Base-by-base conservation (phyloP, 768 basidiomycete genomes). In the Daedaleopsis nitida region DNA sequence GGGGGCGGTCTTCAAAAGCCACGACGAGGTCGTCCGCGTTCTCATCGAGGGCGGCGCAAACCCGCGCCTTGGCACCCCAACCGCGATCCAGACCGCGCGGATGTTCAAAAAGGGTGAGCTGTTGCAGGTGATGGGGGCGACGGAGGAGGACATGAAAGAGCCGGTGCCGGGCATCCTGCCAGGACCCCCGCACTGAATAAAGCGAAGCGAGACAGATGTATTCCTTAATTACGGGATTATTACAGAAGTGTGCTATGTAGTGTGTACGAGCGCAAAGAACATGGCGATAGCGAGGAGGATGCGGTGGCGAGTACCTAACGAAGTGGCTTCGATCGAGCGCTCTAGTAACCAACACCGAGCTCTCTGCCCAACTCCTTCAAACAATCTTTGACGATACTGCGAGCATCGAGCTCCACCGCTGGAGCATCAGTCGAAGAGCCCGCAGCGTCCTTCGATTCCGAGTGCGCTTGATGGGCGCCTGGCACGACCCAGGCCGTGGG, bases 1-100 rank as follows among this genome's bases (percentile, higher is more conserved):
- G 8, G 91, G 91, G 3, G 90, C 87, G 0, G 83, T 92, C 0
- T 93, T 91, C 77, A 92, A 92, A 72, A 82, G 78, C 0, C 78
- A 88, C 67, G 81, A 83, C 58, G 86, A 83, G 8, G 78, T 91
- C 49, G 86, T 89, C 1, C 77, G 77, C n/a, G 74, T 77, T 1
- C 79, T 93, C 32, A 70, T 83, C 23, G 66, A 69, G 7, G 74
- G 64, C 1, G 78, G 75, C 17, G 90, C 90, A 0, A 82, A 92
- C 73, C 88, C 90, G 2, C 77, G 86, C 49, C 59, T 77, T 14
- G 91, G 91, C 7, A 80, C 73, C 24, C 90, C 91, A 1, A 88
- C 79, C 24, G 91, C 88, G 0, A 83, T 88, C 47, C 82, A 91
- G 67, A 79, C 84, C 0, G 88, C 88, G 9, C 77, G 83, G 62